Evolutionary conservation across 2,329 filamentous ascomycete genomes (phyloP).

Genomic region (Knufia fluminis): DNA sequence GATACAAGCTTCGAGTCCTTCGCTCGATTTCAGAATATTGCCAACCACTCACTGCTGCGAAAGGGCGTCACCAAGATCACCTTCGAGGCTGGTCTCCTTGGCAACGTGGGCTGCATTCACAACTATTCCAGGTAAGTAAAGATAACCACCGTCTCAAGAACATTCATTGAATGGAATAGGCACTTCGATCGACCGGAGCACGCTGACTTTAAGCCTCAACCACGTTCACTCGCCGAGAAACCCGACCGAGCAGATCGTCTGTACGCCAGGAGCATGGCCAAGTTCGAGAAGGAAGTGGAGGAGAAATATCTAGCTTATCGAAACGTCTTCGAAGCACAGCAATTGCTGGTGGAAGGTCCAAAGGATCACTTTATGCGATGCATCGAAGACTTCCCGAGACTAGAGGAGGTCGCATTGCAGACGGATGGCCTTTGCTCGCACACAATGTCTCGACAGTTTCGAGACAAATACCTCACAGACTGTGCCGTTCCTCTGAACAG

Average conservation of each 20-base stretch:
- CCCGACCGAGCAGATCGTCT: slow-evolving; percentile 16
- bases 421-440: slow-evolving; percentile 20
- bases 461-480: slow-evolving; percentile 16
- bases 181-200: slow-evolving; percentile 19
- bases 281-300: slow-evolving; percentile 15
- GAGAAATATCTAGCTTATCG: slow-evolving; percentile 18
- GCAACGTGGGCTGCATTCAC: slow-evolving; percentile 19
- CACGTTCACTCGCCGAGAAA: slow-evolving; percentile 11
- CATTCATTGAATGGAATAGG: background rate
- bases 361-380: slow-evolving; percentile 10
- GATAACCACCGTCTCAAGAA: background rate
- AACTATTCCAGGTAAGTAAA: slow-evolving; percentile 11
- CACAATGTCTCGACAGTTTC: slow-evolving; percentile 18
- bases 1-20: slow-evolving; percentile 19
- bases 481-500: slow-evolving; percentile 18
- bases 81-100: slow-evolving; percentile 20
- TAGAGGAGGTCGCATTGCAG: slow-evolving; percentile 18
- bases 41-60: slow-evolving; percentile 15
- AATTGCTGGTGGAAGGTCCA: slow-evolving; percentile 13
- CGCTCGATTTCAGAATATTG: slow-evolving; percentile 15
- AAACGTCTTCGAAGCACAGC: slow-evolving; percentile 15
- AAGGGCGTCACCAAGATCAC: slow-evolving; percentile 19
- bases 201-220: slow-evolving; percentile 12
- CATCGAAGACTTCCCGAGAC: slow-evolving; percentile 14
- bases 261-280: slow-evolving; percentile 20